phyloP scores from a whole-genome alignment of 495 filamentous ascomycete species.

The Tuber umbilicatum region DNA sequence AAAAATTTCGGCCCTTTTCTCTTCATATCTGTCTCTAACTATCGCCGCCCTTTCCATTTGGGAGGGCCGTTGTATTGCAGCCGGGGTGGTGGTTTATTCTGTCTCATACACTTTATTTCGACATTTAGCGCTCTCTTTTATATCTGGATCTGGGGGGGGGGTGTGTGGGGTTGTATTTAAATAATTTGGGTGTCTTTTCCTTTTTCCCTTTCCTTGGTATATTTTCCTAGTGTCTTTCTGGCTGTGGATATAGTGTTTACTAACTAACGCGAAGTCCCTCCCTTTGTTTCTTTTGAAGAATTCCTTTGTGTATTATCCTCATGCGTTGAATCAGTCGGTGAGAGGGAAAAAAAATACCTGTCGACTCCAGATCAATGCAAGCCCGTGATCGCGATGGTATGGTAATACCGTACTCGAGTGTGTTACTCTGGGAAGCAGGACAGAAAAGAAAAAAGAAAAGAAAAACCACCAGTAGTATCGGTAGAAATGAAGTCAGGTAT shows the following conservation, averaged over 20 bases:
- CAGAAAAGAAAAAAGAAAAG: background rate
- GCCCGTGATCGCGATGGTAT: background rate
- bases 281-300: background rate
- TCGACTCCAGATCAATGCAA: background rate
- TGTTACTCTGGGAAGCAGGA: too few relatives aligned
- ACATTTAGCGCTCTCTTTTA: constrained; percentile 4
- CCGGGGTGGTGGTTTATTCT: background rate
- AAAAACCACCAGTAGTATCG: background rate
- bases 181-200: background rate
- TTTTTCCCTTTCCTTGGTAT: background rate
- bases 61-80: background rate
- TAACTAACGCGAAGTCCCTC: background rate
- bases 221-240: background rate
- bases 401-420: background rate
- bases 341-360: background rate
- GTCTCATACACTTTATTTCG: background rate
- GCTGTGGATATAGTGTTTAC: background rate
- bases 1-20: background rate
- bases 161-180: background rate
- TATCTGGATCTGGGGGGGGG: background rate
- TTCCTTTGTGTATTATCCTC: background rate
- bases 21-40: background rate
- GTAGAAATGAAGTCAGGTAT: background rate
- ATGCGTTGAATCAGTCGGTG: background rate
- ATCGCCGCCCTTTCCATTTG: background rate